Evolutionary conservation across 2,329 filamentous ascomycete species (phyloP).

Genomic region (Diaporthe caulivora): DNA sequence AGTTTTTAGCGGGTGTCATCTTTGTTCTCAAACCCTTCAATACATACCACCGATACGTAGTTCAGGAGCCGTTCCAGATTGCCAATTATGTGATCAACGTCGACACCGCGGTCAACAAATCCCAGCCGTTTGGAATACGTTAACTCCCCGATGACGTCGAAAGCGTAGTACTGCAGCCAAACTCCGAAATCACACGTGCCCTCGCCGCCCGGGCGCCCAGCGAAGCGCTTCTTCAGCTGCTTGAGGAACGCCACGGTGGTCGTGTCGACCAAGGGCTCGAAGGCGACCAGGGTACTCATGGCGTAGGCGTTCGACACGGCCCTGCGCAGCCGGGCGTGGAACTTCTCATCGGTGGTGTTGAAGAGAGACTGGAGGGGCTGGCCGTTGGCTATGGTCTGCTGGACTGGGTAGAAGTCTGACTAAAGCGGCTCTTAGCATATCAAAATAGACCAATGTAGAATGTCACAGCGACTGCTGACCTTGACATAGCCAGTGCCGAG

Average conservation of each 20-base stretch:
- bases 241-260: conserved; percentile 45
- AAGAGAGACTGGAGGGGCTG: conserved; percentile 43
- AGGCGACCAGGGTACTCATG: conserved; percentile 44
- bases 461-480: conserved; percentile 1
- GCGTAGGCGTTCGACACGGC: conserved; percentile 43
- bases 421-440: background rate
- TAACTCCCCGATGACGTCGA: conserved; percentile 21
- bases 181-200: conserved; percentile 9
- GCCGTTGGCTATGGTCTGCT: conserved; percentile 42
- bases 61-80: background rate
- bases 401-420: conserved; percentile 43
- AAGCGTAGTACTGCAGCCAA: conserved; percentile 28
- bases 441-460: too few species aligned
- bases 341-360: conserved; percentile 42
- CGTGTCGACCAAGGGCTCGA: conserved; percentile 44
- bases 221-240: conserved; percentile 42
- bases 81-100: conserved; percentile 21
- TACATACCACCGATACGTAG: background rate
- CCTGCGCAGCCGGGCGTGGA: conserved; percentile 42
- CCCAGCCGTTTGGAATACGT: conserved; percentile 21
- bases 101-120: conserved; percentile 3
- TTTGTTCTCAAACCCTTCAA: too few species aligned
- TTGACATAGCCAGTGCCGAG: conserved; percentile 31
- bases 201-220: background rate
- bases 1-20: background rate